Evolutionary conservation across 306 rosid genomes (phyloP), one percentile per base, ranked within the genome.

Genomic region (cucumber (Cucumis sativus)): DNA sequence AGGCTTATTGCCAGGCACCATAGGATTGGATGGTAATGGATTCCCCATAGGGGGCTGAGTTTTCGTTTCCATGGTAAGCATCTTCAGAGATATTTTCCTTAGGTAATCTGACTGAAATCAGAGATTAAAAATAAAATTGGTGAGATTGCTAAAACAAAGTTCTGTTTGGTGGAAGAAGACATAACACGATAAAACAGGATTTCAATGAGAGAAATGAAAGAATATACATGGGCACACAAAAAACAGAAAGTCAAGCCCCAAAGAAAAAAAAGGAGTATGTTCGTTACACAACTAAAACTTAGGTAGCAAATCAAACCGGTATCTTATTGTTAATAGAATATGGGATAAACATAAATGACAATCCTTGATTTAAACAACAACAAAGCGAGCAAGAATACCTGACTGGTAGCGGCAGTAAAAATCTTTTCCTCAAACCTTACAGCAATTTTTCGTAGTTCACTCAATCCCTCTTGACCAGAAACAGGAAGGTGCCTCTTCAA

Each of bases 381-480:
- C n/a, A 35, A 17, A 78, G 78, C 18, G 57, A 23, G 40, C 52
- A 73, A 40, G 54, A 77, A 23, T 83, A 94, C 97, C 95, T 90
- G 91, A 80, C 77, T 90, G 37, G 85, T 83, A 54, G 97, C 89
- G 60, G 84, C 88, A 60, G 72, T 14, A 79, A 80, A 89, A 81
- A 90, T 84, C 84, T 92, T 89, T 49, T 94, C 98, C 86, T 94
- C 95, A 80, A 94, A 90, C 84, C 93, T 91, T 73, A 80, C 83
- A 77, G 96, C 96, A 74, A 91, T 90, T 79, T 83, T 85, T 69
- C 14, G 76, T 47, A 94, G 91, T 82, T 89, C 91, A 39, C 2
- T 82, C 64, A 91, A 54, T 77, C 97, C 96, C 2, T 84, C 96
- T 49, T 81, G 79, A 64, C 88, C 96, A 41, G 88, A 73, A 81